phyloP scores from a whole-genome alignment of 2,329 filamentous ascomycete genomes.

The Ophiocordyceps camponoti-floridani region DNA sequence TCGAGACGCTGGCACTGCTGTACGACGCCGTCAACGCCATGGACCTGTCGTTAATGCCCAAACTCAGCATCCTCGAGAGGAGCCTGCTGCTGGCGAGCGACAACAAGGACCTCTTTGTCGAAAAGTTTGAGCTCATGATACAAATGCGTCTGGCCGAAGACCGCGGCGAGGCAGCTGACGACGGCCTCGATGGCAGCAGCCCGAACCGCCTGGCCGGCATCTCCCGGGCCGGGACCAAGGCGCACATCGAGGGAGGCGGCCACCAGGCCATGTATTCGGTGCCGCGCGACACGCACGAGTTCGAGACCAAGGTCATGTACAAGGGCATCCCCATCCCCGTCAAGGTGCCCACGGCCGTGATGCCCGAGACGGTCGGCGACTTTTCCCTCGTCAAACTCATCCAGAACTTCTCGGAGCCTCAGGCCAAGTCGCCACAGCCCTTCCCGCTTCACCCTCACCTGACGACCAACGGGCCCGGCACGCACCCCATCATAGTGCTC shows the following conservation, averaged over 20 bases:
- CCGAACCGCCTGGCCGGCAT: constrained; percentile 29
- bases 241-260: constrained; percentile 34
- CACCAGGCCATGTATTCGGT: constrained; percentile 53
- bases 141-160: constrained; percentile 61
- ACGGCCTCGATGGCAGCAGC: constrained; percentile 23
- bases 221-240: constrained; percentile 43
- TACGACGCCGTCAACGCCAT: constrained; percentile 92
- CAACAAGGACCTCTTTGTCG: constrained; percentile 88
- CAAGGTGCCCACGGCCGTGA: constrained; percentile 84
- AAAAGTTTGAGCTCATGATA: constrained; percentile 94
- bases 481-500: constrained; percentile 87
- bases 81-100: constrained; percentile 79
- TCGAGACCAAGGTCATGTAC: constrained; percentile 88
- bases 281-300: constrained; percentile 91
- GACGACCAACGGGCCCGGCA: constrained; percentile 76
- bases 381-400: constrained; percentile 96
- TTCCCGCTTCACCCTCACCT: constrained; percentile 81
- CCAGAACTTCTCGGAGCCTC: constrained; percentile 74
- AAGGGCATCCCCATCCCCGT: constrained; percentile 93
- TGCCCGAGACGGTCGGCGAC: constrained; percentile 91
- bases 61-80: constrained; percentile 64
- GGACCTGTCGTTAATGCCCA: constrained; percentile 89
- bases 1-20: constrained; percentile 72
- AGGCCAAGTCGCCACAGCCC: constrained; percentile 65
- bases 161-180: constrained; percentile 21